Percentiles rank a stretch among this genome's conserved stretches.
phyloP scores from a whole-genome alignment of 73 alveolate species.

The Paramecium caudatum region DNA sequence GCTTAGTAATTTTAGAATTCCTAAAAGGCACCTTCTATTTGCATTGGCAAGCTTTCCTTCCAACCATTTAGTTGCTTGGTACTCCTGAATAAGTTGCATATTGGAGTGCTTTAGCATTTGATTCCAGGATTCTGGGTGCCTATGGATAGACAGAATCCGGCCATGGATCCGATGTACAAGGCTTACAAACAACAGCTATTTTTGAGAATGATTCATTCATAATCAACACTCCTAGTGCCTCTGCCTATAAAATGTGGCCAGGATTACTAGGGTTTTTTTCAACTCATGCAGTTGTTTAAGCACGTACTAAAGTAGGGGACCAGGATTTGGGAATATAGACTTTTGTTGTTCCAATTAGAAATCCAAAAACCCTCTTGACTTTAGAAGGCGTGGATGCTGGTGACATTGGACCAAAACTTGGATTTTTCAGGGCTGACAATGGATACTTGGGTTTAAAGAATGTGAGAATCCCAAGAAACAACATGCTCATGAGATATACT shows the following conservation, averaged over 20 bases:
- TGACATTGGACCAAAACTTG: slow-evolving; percentile 79
- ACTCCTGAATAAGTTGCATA: slow-evolving; percentile 75
- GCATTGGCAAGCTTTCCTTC: slow-evolving; percentile 28
- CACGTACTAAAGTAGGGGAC: slow-evolving; percentile 72
- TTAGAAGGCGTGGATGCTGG: slow-evolving; percentile 80
- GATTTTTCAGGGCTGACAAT: slow-evolving; percentile 74
- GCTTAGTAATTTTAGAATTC: neutral
- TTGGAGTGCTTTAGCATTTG: slow-evolving; percentile 65
- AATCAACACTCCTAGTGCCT: slow-evolving; percentile 75
- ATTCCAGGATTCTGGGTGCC: slow-evolving; percentile 72
- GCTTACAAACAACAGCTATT: slow-evolving; percentile 77
- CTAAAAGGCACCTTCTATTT: neutral
- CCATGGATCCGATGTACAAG: slow-evolving; percentile 82
- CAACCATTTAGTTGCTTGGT: slow-evolving; percentile 67
- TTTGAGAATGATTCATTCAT: slow-evolving; percentile 72
- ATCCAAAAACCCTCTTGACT: slow-evolving; percentile 63
- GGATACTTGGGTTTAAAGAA: slow-evolving; percentile 75
- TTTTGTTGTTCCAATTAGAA: slow-evolving; percentile 80
- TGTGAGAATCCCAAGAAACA: slow-evolving; percentile 74
- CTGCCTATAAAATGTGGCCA: slow-evolving; percentile 81
- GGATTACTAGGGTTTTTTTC: slow-evolving; percentile 81
- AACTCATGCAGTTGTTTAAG: slow-evolving; percentile 82
- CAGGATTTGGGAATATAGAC: slow-evolving; percentile 80
- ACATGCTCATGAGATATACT: slow-evolving; percentile 79
- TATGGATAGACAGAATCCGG: slow-evolving; percentile 84